Base-by-base conservation (phyloP, 208 protist genomes). In the Phytomonas sp. region DNA sequence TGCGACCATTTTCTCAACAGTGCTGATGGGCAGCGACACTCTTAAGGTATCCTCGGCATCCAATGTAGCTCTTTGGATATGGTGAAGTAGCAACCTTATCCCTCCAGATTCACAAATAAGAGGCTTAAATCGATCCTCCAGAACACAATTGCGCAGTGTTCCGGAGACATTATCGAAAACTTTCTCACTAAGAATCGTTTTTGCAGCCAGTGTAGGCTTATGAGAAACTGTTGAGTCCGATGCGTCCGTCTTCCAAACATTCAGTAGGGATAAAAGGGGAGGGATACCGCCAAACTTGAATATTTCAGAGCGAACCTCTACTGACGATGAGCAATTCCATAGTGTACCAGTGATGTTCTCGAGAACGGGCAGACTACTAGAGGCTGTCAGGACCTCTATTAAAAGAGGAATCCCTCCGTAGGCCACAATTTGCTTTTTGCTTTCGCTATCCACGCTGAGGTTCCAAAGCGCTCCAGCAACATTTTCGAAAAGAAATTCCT, bases 391-490 rank as follows among this genome's bases (percentile, higher is more conserved):
- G 29, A 93, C 76, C 23, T 87, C 67, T 5, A 96, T 70, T 31
- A 98, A 74, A 31, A 84, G 76, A n/a, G 78, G 73, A 30, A 98
- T 86, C 3, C 94, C 94, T 67, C 89, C 92, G 56, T 95, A 94
- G 31, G 94, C 84, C 40, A 94, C 75, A 61, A 98, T 94, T 59
- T 93, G 84, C 14, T 78, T 75, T 71, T 97, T 98, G 76, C 93
- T 97, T 63, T 97, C 91, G 8, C 84, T 73, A 67, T 98, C 94
- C 8, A 98, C 90, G 70, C 89, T 94, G 36, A 93, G 82, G 73
- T 97, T 97, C 93, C 94, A 98, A 29, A 98, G 78, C 26, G 88
- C 92, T 11, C 94, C 94, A 26, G 92, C 90, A 26, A 91, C 92
- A 77, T 97, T 97, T 70, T 98, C 92, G 31, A 86, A 87, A 30